These are phyloP conservation scores for barrel medic (Medicago truncatula) DNA, from an alignment of 306 rosid species.

Conservation along the genomic window MtrunA17r5.0-ANR NC_053045.1:62683501-62684000, in stretches of 20 bases:
- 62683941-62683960: too few species aligned
- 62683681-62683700: conserved; percentile 58
- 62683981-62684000: too few species aligned
- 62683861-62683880: conserved; percentile 39
- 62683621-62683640: conserved; percentile 38
- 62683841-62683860: conserved; percentile 40
- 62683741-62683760: conserved; percentile 60
- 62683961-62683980: too few species aligned
- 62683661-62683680: conserved; percentile 32
- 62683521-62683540: conserved; percentile 22
- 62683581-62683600: background rate
- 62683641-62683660: conserved; percentile 33
- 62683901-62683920: too few species aligned
- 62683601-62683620: background rate
- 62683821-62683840: conserved; percentile 68
- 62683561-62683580: background rate
- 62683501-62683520: conserved; percentile 45
- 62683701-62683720: conserved; percentile 52
- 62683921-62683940: too few species aligned
- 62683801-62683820: conserved; percentile 70
- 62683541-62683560: conserved; percentile 3
- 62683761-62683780: conserved; percentile 55
- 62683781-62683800: conserved; percentile 69
- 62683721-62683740: conserved; percentile 62
- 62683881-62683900: background rate